These are phyloP conservation scores for Zygnema cylindricum DNA, from an alignment of 139 green algal genomes.

Conservation along the genomic window DNA sequence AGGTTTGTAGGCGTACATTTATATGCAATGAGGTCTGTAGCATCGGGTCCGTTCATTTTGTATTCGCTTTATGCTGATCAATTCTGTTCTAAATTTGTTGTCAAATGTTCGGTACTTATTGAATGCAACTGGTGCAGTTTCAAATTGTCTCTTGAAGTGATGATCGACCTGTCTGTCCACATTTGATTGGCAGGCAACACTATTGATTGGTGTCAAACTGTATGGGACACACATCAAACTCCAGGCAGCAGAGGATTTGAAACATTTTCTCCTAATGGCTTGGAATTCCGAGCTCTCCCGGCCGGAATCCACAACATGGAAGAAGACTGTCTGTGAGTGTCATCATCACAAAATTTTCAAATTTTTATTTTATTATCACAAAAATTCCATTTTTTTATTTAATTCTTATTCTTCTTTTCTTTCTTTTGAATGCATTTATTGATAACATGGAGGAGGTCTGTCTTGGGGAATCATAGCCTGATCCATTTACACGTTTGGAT, in stretches of 20 bases:
- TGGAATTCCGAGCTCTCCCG: constrained; percentile 20
- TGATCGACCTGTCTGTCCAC: too few species aligned
- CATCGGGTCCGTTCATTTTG: not conserved
- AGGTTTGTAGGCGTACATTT: not conserved
- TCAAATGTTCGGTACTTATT: too few species aligned
- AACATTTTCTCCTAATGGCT: constrained; percentile 7
- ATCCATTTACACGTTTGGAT: too few species aligned
- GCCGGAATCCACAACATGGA: constrained; percentile 15
- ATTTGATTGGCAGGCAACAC: constrained; percentile 26
- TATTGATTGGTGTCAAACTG: constrained; percentile 1
- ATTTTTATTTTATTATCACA: too few species aligned
- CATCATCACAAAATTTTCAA: too few species aligned
- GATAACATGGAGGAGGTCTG: too few species aligned
- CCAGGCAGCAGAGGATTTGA: not conserved
- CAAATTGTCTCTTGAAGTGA: not conserved
- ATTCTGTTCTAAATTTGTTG: not conserved
- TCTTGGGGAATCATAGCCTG: too few species aligned
- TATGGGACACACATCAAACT: constrained; percentile 2
- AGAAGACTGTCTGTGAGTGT: not conserved
- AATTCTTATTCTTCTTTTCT: too few species aligned
- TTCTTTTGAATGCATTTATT: too few species aligned
- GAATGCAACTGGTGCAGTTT: not conserved
- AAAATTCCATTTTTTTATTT: too few species aligned
- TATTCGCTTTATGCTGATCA: not conserved
- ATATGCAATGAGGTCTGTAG: not conserved